Evolutionary conservation across 2,329 filamentous ascomycete species (phyloP).

Genomic region (Trichoderma sp.): DNA sequence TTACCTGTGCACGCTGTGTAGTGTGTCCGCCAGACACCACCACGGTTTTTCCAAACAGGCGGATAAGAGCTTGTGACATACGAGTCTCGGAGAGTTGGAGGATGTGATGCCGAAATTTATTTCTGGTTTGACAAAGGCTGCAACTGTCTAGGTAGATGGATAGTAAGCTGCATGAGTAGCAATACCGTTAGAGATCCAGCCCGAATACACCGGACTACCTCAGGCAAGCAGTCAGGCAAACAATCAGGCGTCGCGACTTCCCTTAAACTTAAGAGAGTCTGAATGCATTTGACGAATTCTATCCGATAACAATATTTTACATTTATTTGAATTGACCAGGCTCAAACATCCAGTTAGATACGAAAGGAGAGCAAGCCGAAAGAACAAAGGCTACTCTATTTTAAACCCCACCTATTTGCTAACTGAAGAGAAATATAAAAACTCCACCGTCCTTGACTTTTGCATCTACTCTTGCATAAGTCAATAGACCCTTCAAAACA

Average conservation of each 20-base stretch:
- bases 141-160: background rate
- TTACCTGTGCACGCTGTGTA: background rate
- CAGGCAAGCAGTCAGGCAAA: background rate
- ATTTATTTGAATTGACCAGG: background rate
- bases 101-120: background rate
- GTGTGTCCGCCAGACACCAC: background rate
- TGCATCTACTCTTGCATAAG: background rate
- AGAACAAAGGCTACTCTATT: background rate
- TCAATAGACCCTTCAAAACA: slow-evolving; percentile 39
- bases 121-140: background rate
- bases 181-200: background rate
- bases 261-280: background rate
- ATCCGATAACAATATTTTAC: background rate
- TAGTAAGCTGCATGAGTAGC: background rate
- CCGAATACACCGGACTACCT: background rate
- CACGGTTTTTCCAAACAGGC: no score
- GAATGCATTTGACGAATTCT: background rate
- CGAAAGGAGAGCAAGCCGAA: background rate
- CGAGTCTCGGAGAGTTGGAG: background rate
- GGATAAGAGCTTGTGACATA: no score
- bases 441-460: background rate
- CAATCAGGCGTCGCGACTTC: background rate
- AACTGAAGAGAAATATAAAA: background rate
- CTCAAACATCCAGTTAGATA: background rate
- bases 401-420: background rate